Conservation (phyloP, 164 flowering plant genomes). For the Kalanchoe fedtschenkoi region DNA sequence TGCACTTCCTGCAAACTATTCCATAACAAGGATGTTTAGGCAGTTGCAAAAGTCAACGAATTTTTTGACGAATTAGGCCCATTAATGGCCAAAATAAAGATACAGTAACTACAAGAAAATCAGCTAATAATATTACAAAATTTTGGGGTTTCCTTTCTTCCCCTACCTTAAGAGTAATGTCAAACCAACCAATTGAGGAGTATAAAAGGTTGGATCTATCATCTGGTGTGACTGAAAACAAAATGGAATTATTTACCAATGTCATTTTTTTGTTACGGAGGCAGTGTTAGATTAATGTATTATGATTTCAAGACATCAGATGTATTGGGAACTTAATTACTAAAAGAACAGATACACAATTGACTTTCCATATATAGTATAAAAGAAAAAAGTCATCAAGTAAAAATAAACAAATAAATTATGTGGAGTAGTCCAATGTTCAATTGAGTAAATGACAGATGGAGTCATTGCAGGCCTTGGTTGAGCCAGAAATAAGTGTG, state of each 20-base stretch:
- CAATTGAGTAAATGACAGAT: background rate
- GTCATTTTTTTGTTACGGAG: no score
- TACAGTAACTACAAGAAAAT: background rate
- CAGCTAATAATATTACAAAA: background rate
- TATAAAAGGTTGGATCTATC: background rate
- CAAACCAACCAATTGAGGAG: background rate
- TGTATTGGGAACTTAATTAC: no score
- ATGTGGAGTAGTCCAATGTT: background rate
- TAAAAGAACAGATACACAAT: no score
- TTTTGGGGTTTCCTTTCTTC: background rate
- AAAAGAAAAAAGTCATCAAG: background rate
- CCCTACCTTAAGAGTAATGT: background rate
- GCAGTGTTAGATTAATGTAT: background rate
- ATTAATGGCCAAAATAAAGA: background rate
- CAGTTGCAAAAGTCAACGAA: background rate
- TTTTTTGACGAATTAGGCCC: background rate
- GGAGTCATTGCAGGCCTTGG: background rate
- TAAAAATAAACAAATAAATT: background rate
- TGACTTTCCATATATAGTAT: background rate
- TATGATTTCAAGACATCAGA: background rate
- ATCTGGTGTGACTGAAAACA: background rate
- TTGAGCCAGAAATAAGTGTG: background rate
- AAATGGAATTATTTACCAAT: background rate
- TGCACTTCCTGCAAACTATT: conserved; percentile 94
- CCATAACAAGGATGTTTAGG: conserved; percentile 8